Conservation (phyloP, 345 rosid species). For the Moricandia arvensis region DNA sequence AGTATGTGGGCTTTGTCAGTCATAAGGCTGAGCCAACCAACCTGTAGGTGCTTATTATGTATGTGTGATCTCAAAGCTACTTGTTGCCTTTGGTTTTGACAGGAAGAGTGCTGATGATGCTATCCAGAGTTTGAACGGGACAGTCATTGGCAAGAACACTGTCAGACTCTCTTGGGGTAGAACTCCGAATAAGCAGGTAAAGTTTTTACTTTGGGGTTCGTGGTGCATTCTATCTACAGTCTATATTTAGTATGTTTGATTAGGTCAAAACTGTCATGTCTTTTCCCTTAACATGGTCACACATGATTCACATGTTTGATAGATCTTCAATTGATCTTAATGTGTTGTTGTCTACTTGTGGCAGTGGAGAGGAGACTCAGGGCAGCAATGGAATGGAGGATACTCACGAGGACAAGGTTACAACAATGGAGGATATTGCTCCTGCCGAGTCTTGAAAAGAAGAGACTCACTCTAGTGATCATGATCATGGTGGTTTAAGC, state of each 20-base stretch:
- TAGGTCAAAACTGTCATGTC: conserved; percentile 13
- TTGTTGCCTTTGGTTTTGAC: conserved; percentile 14
- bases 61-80: not conserved
- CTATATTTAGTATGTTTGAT: not conserved
- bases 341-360: not conserved
- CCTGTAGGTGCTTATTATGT: not conserved
- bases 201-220: not conserved
- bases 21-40: not conserved
- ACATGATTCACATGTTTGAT: not conserved
- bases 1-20: too few relatives aligned
- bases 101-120: conserved; percentile 93
- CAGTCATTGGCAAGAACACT: conserved; percentile 81
- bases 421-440: conserved; percentile 54
- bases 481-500: not conserved
- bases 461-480: not conserved
- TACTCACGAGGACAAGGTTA: conserved; percentile 66
- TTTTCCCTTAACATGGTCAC: not conserved
- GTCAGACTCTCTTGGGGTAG: conserved; percentile 99
- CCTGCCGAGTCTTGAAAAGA: conserved; percentile 13
- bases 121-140: conserved; percentile 67
- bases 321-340: not conserved
- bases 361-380: conserved; percentile 77
- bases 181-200: conserved; percentile 81
- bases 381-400: conserved; percentile 75
- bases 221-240: not conserved